Base-by-base conservation (phyloP, 345 rosid genomes). In the Tarenaya hassleriana region DNA sequence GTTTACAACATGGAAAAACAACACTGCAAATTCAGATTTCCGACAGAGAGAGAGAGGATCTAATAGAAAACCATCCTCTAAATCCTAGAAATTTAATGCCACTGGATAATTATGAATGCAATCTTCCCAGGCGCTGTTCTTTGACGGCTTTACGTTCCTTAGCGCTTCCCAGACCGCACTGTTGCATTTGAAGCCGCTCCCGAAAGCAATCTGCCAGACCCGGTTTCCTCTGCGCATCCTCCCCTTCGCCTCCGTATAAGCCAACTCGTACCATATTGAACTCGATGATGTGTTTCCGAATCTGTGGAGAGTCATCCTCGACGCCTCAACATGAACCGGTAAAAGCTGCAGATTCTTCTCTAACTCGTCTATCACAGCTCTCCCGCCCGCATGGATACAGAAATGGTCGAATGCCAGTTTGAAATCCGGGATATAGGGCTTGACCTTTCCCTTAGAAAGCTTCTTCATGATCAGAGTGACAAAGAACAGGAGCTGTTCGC, bases 251-350 rank as follows among this genome's bases (percentile, higher is more conserved):
- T n/a, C n/a, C n/a, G n/a, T n/a, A n/a, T n/a, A n/a, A n/a, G n/a
- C n/a, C n/a, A n/a, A n/a, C n/a, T n/a, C n/a, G n/a, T n/a, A 78
- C 84, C 80, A 78, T 14, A 78, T 77, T 7, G 83, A 77, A 64
- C 83, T 77, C 0, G 83, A 77, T 8, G 83, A 77, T 41, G 83
- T 77, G 45, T 77, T 77, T 18, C 83, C 83, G 5, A 77, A 77
- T 10, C 79, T 74, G 56, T 77, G 79, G 17, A 77, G 75, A 50
- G 79, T 74, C 83, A 77, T 77, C 21, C 79, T 60, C 9, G 82
- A 77, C 34, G 82, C 82, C 68, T 77, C 82, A 1, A 71, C 77
- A 20, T 77, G 79, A 4, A 41, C 16, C 1, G 79, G 82, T 16
- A 69, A 58, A 44, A 77, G 67, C 64, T 77, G 79, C 66, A 77